Percentiles rank a stretch among this genome's conserved stretches.
These are phyloP conservation scores for Phytophthora sp. DNA, from an alignment of 352 stramenopile species.

Conservation along the genomic window DNA sequence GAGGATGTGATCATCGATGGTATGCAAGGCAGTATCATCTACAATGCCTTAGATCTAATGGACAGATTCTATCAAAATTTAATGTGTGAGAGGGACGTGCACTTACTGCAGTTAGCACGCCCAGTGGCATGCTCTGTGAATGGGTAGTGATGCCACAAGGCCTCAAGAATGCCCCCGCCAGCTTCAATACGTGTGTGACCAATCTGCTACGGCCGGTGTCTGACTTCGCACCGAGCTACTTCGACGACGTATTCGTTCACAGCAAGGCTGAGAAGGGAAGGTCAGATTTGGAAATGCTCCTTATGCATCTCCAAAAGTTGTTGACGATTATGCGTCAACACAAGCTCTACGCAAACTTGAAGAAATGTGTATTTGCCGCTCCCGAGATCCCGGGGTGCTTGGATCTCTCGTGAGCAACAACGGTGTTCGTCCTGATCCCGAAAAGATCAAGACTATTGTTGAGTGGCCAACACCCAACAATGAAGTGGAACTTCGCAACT, in stretches of 20 bases:
- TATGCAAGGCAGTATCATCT: background rate
- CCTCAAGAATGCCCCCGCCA: too few relatives aligned
- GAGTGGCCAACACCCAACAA: background rate
- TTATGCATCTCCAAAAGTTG: constrained; percentile 2
- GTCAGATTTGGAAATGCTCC: constrained; percentile 1
- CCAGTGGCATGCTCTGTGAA: too few relatives aligned
- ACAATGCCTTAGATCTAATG: constrained; percentile 10
- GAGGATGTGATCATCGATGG: background rate
- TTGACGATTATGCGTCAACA: background rate
- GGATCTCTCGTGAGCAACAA: background rate
- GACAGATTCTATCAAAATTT: constrained; percentile 1
- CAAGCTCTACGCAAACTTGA: background rate
- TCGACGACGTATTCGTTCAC: constrained; percentile 46
- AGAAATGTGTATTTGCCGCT: background rate
- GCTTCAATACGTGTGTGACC: background rate
- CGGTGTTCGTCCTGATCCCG: background rate
- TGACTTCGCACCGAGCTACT: constrained; percentile 30
- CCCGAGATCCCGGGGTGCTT: too few relatives aligned
- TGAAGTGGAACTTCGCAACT: background rate
- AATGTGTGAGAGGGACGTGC: constrained; percentile 11
- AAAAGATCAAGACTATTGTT: background rate
- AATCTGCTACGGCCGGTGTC: constrained; percentile 6
- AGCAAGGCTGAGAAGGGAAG: constrained; percentile 3
- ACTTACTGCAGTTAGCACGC: background rate
- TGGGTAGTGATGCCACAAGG: too few relatives aligned